These are phyloP conservation scores for Luzula sylvatica DNA, from an alignment of 176 grass and related monocot genomes.

Conservation along the genomic window DNA sequence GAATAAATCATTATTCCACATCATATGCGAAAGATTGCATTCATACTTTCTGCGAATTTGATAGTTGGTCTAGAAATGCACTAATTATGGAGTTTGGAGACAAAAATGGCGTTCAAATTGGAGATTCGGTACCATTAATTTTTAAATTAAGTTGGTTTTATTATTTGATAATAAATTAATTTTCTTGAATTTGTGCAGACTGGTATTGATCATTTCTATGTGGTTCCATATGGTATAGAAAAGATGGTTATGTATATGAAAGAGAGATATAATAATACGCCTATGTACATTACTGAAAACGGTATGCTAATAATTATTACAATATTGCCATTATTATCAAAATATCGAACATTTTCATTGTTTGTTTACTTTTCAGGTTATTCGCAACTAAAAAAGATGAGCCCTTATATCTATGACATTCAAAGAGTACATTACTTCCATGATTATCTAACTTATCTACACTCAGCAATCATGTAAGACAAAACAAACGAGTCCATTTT, in stretches of 20 bases:
- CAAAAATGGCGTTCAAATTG: slow-evolving; percentile 27
- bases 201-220: slow-evolving; percentile 8
- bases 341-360: no score
- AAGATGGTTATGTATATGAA: slow-evolving; percentile 31
- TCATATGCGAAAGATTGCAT: slow-evolving; percentile 49
- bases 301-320: slow-evolving; percentile 23
- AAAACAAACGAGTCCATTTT: not conserved
- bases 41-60: slow-evolving; percentile 28
- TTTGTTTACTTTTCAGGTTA: slow-evolving; percentile 32
- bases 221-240: slow-evolving; percentile 36
- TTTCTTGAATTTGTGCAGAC: slow-evolving; percentile 28
- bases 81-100: slow-evolving; percentile 5
- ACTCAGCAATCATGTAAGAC: slow-evolving; percentile 39
- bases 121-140: slow-evolving; percentile 28
- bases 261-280: slow-evolving; percentile 35
- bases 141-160: not conserved
- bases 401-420: slow-evolving; percentile 28
- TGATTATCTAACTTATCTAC: slow-evolving; percentile 41
- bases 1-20: slow-evolving; percentile 50
- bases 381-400: slow-evolving; percentile 27
- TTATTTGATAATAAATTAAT: no score
- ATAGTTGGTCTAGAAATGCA: slow-evolving; percentile 26
- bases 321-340: no score
- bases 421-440: slow-evolving; percentile 31
- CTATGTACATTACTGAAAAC: slow-evolving; percentile 51